Conservation (phyloP, 1,284 basidiomycete species). For the Ustilago cynodontis region DNA sequence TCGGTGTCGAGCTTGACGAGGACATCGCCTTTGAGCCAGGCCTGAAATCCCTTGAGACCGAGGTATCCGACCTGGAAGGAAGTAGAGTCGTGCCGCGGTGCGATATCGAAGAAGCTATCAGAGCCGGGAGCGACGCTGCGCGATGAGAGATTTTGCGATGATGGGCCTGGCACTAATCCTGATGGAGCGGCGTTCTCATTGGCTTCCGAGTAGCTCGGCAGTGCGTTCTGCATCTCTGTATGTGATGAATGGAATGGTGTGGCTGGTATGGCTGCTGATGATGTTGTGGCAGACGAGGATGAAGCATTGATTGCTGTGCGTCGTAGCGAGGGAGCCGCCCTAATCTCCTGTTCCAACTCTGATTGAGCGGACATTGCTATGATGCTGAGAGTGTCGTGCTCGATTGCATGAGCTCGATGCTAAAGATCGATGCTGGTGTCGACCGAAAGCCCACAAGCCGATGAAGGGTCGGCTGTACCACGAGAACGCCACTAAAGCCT, state of each 20-base stretch:
- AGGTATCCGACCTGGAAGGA: constrained; percentile 69
- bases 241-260: constrained; percentile 5
- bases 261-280: not conserved
- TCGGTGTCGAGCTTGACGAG: constrained; percentile 61
- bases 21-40: constrained; percentile 67
- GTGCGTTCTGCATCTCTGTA: not conserved
- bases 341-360: not conserved
- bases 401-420: not conserved
- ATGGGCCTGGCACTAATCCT: not conserved
- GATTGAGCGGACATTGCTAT: not conserved
- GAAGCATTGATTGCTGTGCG: not conserved
- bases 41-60: constrained; percentile 57
- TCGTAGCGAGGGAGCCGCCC: not conserved
- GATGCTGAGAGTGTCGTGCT: not conserved
- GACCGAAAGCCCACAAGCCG: not conserved
- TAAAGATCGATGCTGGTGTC: not conserved
- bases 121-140: not conserved
- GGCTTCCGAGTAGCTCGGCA: constrained; percentile 40
- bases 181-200: not conserved
- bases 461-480: constrained; percentile 2
- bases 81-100: constrained; percentile 57
- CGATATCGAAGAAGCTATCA: constrained; percentile 66
- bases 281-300: not conserved
- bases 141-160: not conserved
- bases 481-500: not conserved